Evolutionary conservation across 2,329 filamentous ascomycete species (phyloP), one percentile per base, ranked within the genome.

Genomic region (Rugonectria rugulosa): DNA sequence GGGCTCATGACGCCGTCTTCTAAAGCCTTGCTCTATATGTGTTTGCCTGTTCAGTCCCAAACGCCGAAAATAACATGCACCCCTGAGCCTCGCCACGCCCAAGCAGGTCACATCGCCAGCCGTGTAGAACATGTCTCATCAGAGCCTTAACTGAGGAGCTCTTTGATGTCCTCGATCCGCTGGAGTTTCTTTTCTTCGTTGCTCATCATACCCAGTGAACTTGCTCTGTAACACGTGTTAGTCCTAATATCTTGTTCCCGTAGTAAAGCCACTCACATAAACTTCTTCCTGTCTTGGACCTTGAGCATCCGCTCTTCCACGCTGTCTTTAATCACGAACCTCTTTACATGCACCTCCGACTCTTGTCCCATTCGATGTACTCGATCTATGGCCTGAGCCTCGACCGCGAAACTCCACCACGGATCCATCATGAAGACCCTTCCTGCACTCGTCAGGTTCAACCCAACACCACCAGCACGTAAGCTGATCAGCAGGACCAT

Each of bases 351-450:
- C 2, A 99, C 95, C 67, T 94, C 90, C 14, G 87, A 83, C 44
- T 90, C 87, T 73, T 99, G 95, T 0, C 95, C 95, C 91, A 99
- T 97, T 8, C 95, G 87, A 77, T 99, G 95, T 27, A 99, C 92
- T 1, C 95, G 91, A 77, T 99, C 95, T 68, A 99, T 98, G 8
- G 95, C 95, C 75, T 99, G 95, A 5, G 93, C 92, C 75, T 99
- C 95, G 11, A 98, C 88, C 0, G 95, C 93, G 74, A 94, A 99
- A 70, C 91, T 96, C 95, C 95, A 99, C 95, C 95, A 99, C 0
- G 95, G 95, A 73, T 99, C 95, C 95, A 99, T 98, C 90, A 99
- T 96, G 77, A 89, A 99, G 5, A 99, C 96, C 49, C 91, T 81
- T 61, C 88, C 91, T 6, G 95, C 95, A 63, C 88, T 88, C 1